A percentile compares a stretch with the other conserved stretches of the same genome.
These are phyloP conservation scores for Auricularia sp. DNA, from an alignment of 768 basidiomycete genomes.

Conservation along the genomic window DNA sequence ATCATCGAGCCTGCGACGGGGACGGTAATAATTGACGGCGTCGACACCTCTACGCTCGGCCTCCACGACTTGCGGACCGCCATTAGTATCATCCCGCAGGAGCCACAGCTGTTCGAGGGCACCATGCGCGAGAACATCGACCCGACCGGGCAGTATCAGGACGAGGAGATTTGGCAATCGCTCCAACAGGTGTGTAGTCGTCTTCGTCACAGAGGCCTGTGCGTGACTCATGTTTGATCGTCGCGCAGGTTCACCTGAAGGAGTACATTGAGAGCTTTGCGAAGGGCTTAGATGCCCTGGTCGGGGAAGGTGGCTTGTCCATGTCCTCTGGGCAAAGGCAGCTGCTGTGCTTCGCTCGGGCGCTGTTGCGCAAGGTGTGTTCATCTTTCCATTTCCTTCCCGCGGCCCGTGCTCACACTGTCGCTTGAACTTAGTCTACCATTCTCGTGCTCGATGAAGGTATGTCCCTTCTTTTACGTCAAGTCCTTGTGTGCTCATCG, in stretches of 20 bases:
- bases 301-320: conserved; percentile 72
- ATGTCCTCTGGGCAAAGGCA: conserved; percentile 81
- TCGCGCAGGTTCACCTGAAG: conserved; percentile 49
- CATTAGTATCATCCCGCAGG: conserved; percentile 69
- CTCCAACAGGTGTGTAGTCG: conserved; percentile 43
- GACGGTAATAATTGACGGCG: conserved; percentile 58
- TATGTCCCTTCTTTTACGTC: conserved; percentile 11
- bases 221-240: background rate
- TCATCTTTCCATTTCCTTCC: background rate
- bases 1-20: conserved; percentile 64
- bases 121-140: conserved; percentile 83
- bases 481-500: too few species aligned
- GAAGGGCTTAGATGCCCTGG: conserved; percentile 59
- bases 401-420: background rate
- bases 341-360: conserved; percentile 80
- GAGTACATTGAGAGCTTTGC: conserved; percentile 55
- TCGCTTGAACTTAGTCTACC: conserved; percentile 42
- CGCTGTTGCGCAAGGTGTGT: conserved; percentile 60
- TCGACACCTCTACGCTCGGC: conserved; percentile 69
- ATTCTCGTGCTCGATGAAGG: conserved; percentile 90
- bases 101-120: conserved; percentile 44
- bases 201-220: conserved; percentile 14
- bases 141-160: conserved; percentile 64
- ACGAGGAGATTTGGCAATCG: conserved; percentile 81
- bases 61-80: conserved; percentile 64